Evolutionary conservation across 1,284 basidiomycete genomes (phyloP).

Genomic region (Wallemia ichthyophaga): DNA sequence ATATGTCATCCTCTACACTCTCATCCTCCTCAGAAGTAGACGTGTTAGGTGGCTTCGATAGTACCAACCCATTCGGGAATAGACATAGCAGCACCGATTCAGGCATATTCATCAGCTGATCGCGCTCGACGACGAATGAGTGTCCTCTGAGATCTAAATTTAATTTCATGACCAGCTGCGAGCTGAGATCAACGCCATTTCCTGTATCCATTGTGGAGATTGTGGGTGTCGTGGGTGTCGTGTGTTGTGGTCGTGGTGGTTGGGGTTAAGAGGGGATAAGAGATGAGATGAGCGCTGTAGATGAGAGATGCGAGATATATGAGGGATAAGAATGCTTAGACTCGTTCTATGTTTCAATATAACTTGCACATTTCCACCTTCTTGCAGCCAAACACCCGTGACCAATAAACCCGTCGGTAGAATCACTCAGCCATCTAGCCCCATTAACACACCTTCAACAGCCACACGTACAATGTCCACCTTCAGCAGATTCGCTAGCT

Average conservation of each 20-base stretch:
- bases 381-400: no score
- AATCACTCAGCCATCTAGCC: no score
- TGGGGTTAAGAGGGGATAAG: no score
- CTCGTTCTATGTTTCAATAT: no score
- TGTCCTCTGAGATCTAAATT: constrained; percentile 70
- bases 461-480: not conserved
- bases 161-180: constrained; percentile 48
- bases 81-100: constrained; percentile 87
- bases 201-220: not conserved
- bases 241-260: no score
- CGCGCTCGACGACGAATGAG: constrained; percentile 82
- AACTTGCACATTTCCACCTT: no score
- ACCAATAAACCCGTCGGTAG: no score
- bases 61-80: constrained; percentile 86
- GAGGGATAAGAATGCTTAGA: no score
- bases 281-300: not conserved
- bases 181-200: not conserved
- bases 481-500: constrained; percentile 34
- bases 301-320: not conserved
- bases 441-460: no score
- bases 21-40: constrained; percentile 29
- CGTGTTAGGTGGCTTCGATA: constrained; percentile 48
- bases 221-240: no score
- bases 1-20: constrained; percentile 76
- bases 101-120: constrained; percentile 92